Evolutionary conservation across 1,139 yeast species (phyloP).

Genomic region (Protomyces lactucae-debilis): DNA sequence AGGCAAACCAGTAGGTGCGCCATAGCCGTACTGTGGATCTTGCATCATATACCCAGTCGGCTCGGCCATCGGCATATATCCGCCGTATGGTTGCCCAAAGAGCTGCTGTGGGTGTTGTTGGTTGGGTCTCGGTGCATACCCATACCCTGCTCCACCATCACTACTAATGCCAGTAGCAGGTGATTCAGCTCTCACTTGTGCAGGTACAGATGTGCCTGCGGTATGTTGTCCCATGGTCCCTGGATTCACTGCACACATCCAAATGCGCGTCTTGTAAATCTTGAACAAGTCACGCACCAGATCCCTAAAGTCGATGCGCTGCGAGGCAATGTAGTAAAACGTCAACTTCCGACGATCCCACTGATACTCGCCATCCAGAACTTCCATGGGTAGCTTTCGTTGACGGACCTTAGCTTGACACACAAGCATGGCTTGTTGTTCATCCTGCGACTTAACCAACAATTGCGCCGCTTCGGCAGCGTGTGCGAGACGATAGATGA

Average conservation of each 20-base stretch:
- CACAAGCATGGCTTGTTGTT: slow-evolving; percentile 63
- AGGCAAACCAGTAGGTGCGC: background rate
- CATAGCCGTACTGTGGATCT: background rate
- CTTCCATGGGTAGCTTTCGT: slow-evolving; percentile 46
- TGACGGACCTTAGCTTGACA: slow-evolving; percentile 56
- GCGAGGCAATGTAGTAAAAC: slow-evolving; percentile 70
- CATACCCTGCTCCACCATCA: background rate
- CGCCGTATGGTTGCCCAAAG: background rate
- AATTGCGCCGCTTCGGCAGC: slow-evolving; percentile 58
- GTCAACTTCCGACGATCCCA: slow-evolving; percentile 91
- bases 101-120: background rate
- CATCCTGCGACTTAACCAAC: slow-evolving; percentile 59
- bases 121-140: background rate
- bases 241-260: slow-evolving; percentile 78
- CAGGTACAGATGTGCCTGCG: background rate
- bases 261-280: slow-evolving; percentile 89
- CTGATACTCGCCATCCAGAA: slow-evolving; percentile 82
- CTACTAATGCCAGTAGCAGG: background rate
- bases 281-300: slow-evolving; percentile 87
- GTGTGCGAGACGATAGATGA: slow-evolving; percentile 65
- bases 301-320: slow-evolving; percentile 85
- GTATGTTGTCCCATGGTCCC: background rate
- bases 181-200: background rate
- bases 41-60: background rate
- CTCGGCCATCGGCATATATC: background rate